Evolutionary conservation across 805 yeast genomes (phyloP), one percentile per base, ranked within the genome.

Genomic region (Tanozyma kutaoensis): DNA sequence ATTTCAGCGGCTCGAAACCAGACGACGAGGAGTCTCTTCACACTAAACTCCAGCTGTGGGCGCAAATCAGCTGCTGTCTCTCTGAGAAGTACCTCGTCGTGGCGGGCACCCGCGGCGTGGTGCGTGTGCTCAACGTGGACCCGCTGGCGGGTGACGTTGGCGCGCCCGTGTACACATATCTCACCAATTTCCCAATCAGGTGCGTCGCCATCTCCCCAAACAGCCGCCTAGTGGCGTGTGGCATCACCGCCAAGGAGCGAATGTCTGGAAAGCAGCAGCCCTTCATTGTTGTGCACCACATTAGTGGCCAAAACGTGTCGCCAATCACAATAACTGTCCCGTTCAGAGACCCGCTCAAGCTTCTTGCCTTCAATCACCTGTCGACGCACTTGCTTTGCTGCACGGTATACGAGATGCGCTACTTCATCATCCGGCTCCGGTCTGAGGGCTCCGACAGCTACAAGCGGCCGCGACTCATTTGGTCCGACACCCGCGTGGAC

Each of bases 311-410:
- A 13, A 37, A 55, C 14, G 70, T 66, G 4, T 70, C 68, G 23
- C 77, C 82, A 3, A 63, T 76, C 8, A 72, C 85, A 2, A 72
- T 85, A 18, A 76, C 93, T 0, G 62, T 81, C 27, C 95, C 96
- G 0, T 84, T 82, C 48, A 54, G 81, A 17, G 96, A 88, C 47
- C 93, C 94, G 1, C 71, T 86, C 22, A 76, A 76, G 36, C 60
- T 77, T 3, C 49, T 86, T 8, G 68, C 72, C 26, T 81, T 86
- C 46, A 80, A 93, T 4, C 58, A 70, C 2, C 76, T 77, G 29
- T 80, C 84, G 1, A 54, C 69, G 3, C 77, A 77, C 39, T 40
- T 86, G 19, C 59, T 85, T 3, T 82, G 93, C 39, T 72, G 88
- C 12, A 79, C 91, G 0, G 70, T 69, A 1, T 52, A 81, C 44